phyloP scores from a whole-genome alignment of 768 basidiomycete species.

The Auricularia cornea region DNA sequence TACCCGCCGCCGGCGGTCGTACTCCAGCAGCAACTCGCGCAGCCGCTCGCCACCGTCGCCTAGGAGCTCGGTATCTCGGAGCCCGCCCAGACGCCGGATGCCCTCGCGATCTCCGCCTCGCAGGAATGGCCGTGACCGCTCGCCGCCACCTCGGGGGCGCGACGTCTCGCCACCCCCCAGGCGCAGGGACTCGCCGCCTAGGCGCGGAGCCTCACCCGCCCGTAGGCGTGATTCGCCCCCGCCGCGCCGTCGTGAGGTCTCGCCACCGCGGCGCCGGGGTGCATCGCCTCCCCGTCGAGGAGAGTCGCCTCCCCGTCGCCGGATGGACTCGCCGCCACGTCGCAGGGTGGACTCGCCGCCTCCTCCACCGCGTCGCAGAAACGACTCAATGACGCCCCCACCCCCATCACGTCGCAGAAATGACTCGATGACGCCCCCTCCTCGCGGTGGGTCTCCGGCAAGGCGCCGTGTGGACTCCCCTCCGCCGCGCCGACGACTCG shows the following conservation, averaged over 20 bases:
- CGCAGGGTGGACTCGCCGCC: conserved; percentile 7
- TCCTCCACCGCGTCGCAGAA: conserved; percentile 4
- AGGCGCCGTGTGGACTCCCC: conserved; percentile 17
- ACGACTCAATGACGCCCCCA: conserved; percentile 14
- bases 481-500: conserved; percentile 13
- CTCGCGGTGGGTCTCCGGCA: conserved; percentile 11
- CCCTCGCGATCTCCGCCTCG: conserved; percentile 8
- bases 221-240: conserved; percentile 12
- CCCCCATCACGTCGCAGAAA: conserved; percentile 6
- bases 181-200: conserved; percentile 16
- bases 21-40: background rate
- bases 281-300: conserved; percentile 15
- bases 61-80: conserved; percentile 6
- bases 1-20: too few species aligned
- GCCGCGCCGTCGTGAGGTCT: conserved; percentile 4
- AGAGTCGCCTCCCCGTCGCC: conserved; percentile 15
- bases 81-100: conserved; percentile 1
- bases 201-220: conserved; percentile 18
- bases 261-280: conserved; percentile 13
- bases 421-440: conserved; percentile 17
- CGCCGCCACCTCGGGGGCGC: conserved; percentile 8
- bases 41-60: conserved; percentile 21
- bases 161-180: conserved; percentile 10
- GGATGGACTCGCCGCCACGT: conserved; percentile 12
- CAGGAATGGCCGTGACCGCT: background rate